These are phyloP conservation scores for Mycena vitilis DNA, from an alignment of 768 basidiomycete species.

Conservation along the genomic window DNA sequence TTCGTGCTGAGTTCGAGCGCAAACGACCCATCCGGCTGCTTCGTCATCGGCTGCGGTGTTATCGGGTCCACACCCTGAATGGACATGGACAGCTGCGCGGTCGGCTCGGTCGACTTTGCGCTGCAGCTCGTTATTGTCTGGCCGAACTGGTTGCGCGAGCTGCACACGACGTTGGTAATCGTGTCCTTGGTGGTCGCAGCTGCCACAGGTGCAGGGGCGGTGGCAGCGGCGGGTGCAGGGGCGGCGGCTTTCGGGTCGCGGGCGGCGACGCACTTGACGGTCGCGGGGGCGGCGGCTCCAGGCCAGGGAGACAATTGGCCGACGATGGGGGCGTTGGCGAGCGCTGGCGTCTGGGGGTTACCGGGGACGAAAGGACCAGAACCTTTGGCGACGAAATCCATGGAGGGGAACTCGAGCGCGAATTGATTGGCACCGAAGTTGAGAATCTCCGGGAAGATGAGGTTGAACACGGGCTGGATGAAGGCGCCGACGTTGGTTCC, in stretches of 20 bases:
- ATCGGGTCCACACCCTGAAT: constrained; percentile 32
- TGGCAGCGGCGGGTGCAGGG: background rate
- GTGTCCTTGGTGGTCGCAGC: no score
- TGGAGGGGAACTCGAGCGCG: constrained; percentile 32
- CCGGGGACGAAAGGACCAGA: constrained; percentile 36
- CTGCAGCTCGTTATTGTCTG: constrained; percentile 33
- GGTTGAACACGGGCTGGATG: constrained; percentile 31
- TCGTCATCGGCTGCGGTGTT: constrained; percentile 23
- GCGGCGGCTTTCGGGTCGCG: no score
- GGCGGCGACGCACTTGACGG: background rate
- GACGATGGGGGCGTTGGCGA: constrained; percentile 32
- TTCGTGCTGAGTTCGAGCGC: constrained; percentile 28
- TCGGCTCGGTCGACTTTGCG: constrained; percentile 21
- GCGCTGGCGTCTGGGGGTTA: constrained; percentile 24
- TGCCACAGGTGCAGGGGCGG: background rate
- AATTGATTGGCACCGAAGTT: constrained; percentile 25
- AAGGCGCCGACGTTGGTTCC: constrained; percentile 34
- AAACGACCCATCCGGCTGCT: constrained; percentile 26
- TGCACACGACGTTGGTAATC: constrained; percentile 29
- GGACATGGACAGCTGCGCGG: constrained; percentile 33
- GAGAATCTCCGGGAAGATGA: constrained; percentile 36
- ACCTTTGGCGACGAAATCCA: constrained; percentile 32
- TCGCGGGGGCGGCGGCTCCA: background rate
- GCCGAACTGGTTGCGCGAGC: constrained; percentile 29
- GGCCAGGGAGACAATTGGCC: constrained; percentile 40